Base-by-base conservation (phyloP, 2,329 filamentous ascomycete genomes). In the Emmonsia crescens region DNA sequence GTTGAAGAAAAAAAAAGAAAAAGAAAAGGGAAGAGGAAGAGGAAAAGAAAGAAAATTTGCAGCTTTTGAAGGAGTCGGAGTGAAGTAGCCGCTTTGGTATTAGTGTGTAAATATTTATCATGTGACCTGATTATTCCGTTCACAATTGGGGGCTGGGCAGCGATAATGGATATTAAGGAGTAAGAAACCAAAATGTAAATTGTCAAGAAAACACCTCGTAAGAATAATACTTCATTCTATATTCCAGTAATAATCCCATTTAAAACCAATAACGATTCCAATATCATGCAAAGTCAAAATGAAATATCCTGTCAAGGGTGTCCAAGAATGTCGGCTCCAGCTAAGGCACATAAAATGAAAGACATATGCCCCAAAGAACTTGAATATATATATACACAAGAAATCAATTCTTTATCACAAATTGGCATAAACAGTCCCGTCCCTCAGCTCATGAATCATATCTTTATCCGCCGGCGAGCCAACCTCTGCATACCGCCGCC, bases 371-470 rank as follows among this genome's bases (percentile, higher is more conserved):
- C 27, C 21, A 49, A 49, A 49, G 0, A 27, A 27, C 19, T 12
- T 19, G 3, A 59, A 40, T 19, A 51, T 16, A 52, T 6, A 29
- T 24, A 51, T 38, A 51, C 14, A 38, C 5, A 24, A 24, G 27
- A 14, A 59, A 31, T 10, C 3, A n/a, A 5, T n/a, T 10, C 8
- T 38, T 38, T 5, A 59, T 74, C 65, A 76, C 36, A 71, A 64
- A 69, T 76, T 73, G 9, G 74, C 73, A 68, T 77, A 77, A 19
- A 76, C 68, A 3, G 75, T 77, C 12, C 75, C 75, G 66, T 77
- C 75, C 16, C 75, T 68, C 31, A 77, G 63, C 55, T 77, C 74
- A 65, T 77, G 75, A 54, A 77, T 76, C 62, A 70, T 74, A 42
- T 74, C 72, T 48, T 68, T 73, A 38, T 66, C 66, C 29, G 70